Evolutionary conservation across 495 filamentous ascomycete genomes (phyloP).

Genomic region (Trichoderma erinaceum): DNA sequence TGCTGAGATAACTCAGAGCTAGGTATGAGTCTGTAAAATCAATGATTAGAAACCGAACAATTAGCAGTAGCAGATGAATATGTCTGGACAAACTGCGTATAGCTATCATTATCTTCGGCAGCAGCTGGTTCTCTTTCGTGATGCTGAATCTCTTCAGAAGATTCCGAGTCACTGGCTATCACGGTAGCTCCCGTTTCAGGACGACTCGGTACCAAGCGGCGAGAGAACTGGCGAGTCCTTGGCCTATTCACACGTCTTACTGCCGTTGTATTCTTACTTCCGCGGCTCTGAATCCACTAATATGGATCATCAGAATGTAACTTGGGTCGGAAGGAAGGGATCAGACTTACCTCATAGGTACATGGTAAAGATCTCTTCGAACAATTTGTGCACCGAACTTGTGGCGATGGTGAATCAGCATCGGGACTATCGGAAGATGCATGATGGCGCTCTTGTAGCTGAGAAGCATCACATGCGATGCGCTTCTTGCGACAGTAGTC

Average conservation of each 20-base stretch:
- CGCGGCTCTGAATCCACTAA: conserved; percentile 1
- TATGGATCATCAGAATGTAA: not conserved
- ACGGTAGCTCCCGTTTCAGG: not conserved
- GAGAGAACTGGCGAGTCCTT: not conserved
- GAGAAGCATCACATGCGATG: conserved; percentile 3
- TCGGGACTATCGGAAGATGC: not conserved
- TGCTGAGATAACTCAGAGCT: not conserved
- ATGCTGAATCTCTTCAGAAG: not conserved
- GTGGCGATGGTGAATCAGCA: not conserved
- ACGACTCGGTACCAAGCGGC: not conserved
- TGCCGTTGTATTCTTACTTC: not conserved
- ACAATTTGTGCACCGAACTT: conserved; percentile 1
- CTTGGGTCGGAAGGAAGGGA: not conserved
- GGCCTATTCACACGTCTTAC: not conserved
- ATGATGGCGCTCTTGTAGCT: not conserved
- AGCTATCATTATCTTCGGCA: not conserved
- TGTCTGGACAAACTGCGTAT: not conserved
- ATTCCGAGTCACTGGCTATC: not conserved
- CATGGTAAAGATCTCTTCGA: not conserved
- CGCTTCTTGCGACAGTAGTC: not conserved
- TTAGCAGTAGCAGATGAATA: not conserved
- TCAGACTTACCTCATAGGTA: not conserved
- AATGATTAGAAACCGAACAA: not conserved
- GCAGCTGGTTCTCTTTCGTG: not conserved
- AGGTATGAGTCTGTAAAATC: not conserved